These are phyloP conservation scores for Lentithecium fluviatile DNA, from an alignment of 495 filamentous ascomycete genomes.

Conservation along the genomic window DNA sequence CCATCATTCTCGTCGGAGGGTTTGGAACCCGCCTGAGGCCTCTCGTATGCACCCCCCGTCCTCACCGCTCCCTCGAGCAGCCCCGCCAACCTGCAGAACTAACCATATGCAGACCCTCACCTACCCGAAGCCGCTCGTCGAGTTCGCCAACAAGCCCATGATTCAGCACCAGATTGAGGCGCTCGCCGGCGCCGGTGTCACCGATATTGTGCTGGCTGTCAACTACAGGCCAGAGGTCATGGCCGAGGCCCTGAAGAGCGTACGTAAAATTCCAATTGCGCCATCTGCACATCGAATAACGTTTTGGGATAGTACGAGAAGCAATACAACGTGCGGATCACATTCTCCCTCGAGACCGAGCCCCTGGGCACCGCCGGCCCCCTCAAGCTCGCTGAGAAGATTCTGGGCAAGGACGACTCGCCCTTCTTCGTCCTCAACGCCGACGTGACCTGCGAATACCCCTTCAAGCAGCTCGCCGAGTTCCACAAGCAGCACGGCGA, in stretches of 20 bases:
- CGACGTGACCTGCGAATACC: conserved; percentile 97
- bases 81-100: conserved; percentile 15
- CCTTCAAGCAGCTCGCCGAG: conserved; percentile 80
- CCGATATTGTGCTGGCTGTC: conserved; percentile 95
- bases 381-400: conserved; percentile 91
- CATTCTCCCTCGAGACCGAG: conserved; percentile 94
- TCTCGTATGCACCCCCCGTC: conserved; percentile 65
- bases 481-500: conserved; percentile 92
- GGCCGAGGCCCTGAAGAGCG: conserved; percentile 70
- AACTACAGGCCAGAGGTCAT: conserved; percentile 99
- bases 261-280: conserved; percentile 36
- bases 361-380: conserved; percentile 95
- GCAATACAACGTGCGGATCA: conserved; percentile 88
- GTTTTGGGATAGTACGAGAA: conserved; percentile 69
- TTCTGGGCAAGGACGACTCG: conserved; percentile 85
- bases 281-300: conserved; percentile 1
- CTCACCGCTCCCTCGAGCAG: conserved; percentile 24
- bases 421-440: conserved; percentile 99
- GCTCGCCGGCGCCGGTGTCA: conserved; percentile 91
- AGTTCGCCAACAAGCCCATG: conserved; percentile 99
- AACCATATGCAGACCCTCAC: conserved; percentile 73
- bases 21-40: conserved; percentile 98
- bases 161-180: conserved; percentile 97
- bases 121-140: conserved; percentile 93
- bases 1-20: conserved; percentile 98